Base-by-base conservation (phyloP, 768 basidiomycete genomes). In the Mycena albidolilacea region DNA sequence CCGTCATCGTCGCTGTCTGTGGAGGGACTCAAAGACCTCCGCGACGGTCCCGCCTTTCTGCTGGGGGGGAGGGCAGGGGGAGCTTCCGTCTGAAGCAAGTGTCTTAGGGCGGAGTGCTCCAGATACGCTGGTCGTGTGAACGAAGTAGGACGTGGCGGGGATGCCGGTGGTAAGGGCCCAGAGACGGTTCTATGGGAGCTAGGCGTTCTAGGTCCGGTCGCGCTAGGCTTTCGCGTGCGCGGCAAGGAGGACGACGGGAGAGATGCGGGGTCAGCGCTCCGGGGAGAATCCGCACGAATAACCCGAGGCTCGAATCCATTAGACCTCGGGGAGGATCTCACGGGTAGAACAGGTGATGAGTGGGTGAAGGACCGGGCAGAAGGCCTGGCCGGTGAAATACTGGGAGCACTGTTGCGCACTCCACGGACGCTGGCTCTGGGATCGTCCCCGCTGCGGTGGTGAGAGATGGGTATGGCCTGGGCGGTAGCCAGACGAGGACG, bases 91-190 rank as follows among this genome's bases (percentile, higher is more conserved):
- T 90, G 91, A 10, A 95, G 83, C 64, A 93, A 81, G 76, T 95
- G 85, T 67, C 92, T 90, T 68, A 96, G 83, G 1, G 93, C 89
- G 2, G 94, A 94, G 80, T 93, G 87, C 54, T 94, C 92, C 67
- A 96, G 87, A 80, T 96, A 96, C 0, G 90, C 82, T 1, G 95
- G 95, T 21, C 91, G 89, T 59, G 89, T 84, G 80, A 92, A 95
- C 65, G 84, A 82, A 43, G 76, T 82, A 68, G 79, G 80, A 58
- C 79, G 73, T 61, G 77, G 80, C 46, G 81, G 78, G 44, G 84
- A 80, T 37, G 73, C 78, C 37, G 75, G 81, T 58, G 78, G 79
- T 70, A 80, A 81, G 69, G 71, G 78, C 78, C 72, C 80, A 74
- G 73, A 80, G 73, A 71, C 62, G 71, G 78, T 79, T 74, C 79